phyloP scores from a whole-genome alignment of 1,284 basidiomycete species.

The Sporisorium sorghi region DNA sequence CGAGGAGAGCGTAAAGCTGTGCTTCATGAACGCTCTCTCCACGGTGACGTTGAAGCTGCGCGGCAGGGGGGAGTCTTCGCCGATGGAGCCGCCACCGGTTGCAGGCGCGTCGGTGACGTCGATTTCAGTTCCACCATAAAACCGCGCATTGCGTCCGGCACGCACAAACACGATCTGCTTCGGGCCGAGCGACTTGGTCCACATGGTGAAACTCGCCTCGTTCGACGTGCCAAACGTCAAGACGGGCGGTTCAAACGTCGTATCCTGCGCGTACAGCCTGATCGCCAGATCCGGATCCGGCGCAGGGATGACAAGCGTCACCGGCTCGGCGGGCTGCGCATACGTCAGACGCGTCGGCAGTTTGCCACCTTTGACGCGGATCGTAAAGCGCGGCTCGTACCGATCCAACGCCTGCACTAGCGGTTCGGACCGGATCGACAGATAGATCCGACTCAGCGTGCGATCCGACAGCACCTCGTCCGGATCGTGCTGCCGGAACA shows the following conservation, averaged over 20 bases:
- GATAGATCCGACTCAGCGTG: slow-evolving; percentile 61
- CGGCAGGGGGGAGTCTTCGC: slow-evolving; percentile 39
- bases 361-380: slow-evolving; percentile 43
- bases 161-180: slow-evolving; percentile 62
- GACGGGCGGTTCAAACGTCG: slow-evolving; percentile 62
- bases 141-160: slow-evolving; percentile 54
- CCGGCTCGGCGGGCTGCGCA: slow-evolving; percentile 57
- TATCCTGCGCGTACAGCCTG: slow-evolving; percentile 60
- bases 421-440: slow-evolving; percentile 53
- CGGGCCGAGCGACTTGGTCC: slow-evolving; percentile 52
- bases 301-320: slow-evolving; percentile 58
- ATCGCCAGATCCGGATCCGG: slow-evolving; percentile 63
- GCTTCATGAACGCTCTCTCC: slow-evolving; percentile 60
- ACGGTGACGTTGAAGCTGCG: slow-evolving; percentile 49
- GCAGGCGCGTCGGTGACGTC: slow-evolving; percentile 9
- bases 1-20: slow-evolving; percentile 51
- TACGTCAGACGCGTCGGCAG: slow-evolving; percentile 54
- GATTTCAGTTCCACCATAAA: slow-evolving; percentile 46
- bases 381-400: slow-evolving; percentile 44
- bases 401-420: slow-evolving; percentile 52
- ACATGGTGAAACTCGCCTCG: slow-evolving; percentile 59
- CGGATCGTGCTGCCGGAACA: slow-evolving; percentile 59
- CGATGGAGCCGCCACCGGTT: neutral
- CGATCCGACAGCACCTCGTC: slow-evolving; percentile 55
- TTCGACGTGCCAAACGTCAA: slow-evolving; percentile 53